Conservation (phyloP, 768 basidiomycete species). For the Termitomyces titanicus region DNA sequence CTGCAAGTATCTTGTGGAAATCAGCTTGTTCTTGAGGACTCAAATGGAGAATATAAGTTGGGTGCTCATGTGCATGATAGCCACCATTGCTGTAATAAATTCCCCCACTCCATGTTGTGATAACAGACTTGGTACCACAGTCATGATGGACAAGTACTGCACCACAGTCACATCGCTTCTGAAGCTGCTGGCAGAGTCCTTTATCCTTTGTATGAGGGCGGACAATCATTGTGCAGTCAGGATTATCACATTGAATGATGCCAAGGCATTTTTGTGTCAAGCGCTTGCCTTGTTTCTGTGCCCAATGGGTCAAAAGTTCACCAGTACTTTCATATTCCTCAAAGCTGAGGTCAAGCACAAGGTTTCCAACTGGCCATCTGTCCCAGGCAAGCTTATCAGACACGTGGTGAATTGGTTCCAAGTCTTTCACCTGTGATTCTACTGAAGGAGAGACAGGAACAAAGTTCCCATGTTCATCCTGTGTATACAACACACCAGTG, state of each 20-base stretch:
- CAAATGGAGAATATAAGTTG: conserved; percentile 1
- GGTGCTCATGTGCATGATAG: conserved; percentile 2
- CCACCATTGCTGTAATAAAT: background rate
- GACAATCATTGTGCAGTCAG: background rate
- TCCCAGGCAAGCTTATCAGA: conserved; percentile 13
- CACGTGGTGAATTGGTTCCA: background rate
- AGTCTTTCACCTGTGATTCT: too few relatives aligned
- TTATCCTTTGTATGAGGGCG: background rate
- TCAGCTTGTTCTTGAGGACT: background rate
- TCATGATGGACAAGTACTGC: background rate
- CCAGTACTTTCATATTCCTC: conserved; percentile 3
- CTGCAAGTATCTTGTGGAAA: background rate
- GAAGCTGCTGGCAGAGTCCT: background rate
- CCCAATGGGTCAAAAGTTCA: conserved; percentile 17
- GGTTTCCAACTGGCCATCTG: conserved; percentile 20
- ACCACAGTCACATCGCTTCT: background rate
- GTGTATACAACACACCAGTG: too few relatives aligned
- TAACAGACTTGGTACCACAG: background rate
- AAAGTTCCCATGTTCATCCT: background rate
- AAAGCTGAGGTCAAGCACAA: conserved; percentile 11
- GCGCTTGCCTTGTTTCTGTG: conserved; percentile 1
- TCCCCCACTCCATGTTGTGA: background rate
- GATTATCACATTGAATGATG: conserved; percentile 3
- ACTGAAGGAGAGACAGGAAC: background rate
- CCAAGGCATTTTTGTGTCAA: background rate